phyloP scores from a whole-genome alignment of 1,139 yeast species.

The Yamadazyma pseudoaaseri region DNA sequence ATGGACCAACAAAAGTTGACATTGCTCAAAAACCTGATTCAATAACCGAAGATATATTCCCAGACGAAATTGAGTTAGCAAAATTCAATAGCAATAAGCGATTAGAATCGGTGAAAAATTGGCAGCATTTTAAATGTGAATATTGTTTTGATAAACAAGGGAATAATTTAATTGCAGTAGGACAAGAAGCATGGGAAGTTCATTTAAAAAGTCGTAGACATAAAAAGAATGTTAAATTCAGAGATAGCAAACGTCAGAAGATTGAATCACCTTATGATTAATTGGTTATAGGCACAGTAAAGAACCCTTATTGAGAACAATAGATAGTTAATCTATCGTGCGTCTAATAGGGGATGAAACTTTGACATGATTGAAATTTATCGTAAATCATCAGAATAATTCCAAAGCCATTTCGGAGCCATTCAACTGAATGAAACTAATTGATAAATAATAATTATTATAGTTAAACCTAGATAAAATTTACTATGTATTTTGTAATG shows the following conservation, averaged over 20 bases:
- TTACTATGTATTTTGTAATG: no score
- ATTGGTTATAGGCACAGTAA: neutral
- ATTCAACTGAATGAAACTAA: no score
- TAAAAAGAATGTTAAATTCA: slow-evolving; percentile 11
- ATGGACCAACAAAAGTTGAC: slow-evolving; percentile 23
- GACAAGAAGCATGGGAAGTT: slow-evolving; percentile 65
- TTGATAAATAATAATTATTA: no score
- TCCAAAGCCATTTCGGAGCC: no score
- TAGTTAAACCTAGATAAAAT: no score
- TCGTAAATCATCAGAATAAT: no score
- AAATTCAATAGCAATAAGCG: slow-evolving; percentile 35
- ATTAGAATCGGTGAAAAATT: slow-evolving; percentile 42
- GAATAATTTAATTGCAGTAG: slow-evolving; percentile 63
- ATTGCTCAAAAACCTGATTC: slow-evolving; percentile 44
- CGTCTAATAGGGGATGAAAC: no score
- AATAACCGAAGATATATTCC: slow-evolving; percentile 31
- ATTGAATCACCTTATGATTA: neutral
- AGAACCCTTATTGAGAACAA: no score
- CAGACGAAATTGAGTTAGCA: slow-evolving; percentile 19
- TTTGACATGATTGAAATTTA: no score
- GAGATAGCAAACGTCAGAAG: slow-evolving; percentile 3
- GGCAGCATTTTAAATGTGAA: slow-evolving; percentile 72
- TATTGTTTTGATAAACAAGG: slow-evolving; percentile 61
- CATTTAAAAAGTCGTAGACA: slow-evolving; percentile 73
- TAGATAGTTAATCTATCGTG: no score